Evolutionary conservation across 805 yeast genomes (phyloP), one percentile per base, ranked within the genome.

Genomic region (Candida mattraensis): DNA sequence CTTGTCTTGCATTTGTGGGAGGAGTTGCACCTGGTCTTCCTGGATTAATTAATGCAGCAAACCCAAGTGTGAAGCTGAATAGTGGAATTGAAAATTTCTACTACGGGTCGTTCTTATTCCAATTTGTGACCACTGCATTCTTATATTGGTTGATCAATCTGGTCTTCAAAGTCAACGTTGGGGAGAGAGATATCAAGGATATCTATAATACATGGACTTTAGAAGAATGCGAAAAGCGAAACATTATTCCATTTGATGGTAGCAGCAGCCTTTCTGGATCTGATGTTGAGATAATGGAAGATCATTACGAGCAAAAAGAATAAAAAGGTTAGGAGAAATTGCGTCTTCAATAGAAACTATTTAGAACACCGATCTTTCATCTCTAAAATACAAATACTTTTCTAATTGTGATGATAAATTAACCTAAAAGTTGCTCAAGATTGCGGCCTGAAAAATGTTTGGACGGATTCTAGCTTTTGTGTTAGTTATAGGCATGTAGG

Each of bases 1-100:
- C 87, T 10, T 36, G 65, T 12, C 29, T 60, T 5, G 56, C 69
- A 3, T 72, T 72, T 66, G 30, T 61, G 6, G 46, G 57, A 8
- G 69, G 71, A 19, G 60, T 67, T 53, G 64, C 67, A 5, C 78
- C 77, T 14, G 76, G 75, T 16, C 35, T 74, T 19, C 79, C 79
- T 4, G 80, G 80, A 24, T 53, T 71, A 12, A 48, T 61, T 52
- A 43, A 62, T 60, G 43, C 64, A 48, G 44, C 38, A 14, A 51
- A 43, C 26, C 30, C 39, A 3, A 28, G 23, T 6, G 33, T 48
- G 23, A 62, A 60, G 14, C 51, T 67, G 58, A 45, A 56, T 7
- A 47, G 56, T 4, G 77, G 77, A 13, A 58, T 64, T 12, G 50
- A 56, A 9, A 61, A 67, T 39, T 71, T 61, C 52, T 72, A 62